Evolutionary conservation across 495 filamentous ascomycete species (phyloP).

Genomic region (Annulohypoxylon moriforme): DNA sequence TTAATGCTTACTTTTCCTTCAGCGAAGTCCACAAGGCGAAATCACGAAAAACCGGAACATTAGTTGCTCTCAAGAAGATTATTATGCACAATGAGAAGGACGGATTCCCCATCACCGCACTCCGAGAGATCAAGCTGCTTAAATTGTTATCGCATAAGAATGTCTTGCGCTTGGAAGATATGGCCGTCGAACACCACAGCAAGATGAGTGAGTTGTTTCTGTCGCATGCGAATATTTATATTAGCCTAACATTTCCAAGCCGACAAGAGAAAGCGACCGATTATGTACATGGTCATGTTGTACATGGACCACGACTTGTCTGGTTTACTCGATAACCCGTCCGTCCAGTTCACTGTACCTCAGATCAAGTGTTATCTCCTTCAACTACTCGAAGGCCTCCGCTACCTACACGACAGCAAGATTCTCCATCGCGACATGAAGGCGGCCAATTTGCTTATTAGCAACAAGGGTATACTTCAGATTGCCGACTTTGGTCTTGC

Average conservation of each 20-base stretch:
- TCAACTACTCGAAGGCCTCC: slow-evolving; percentile 88
- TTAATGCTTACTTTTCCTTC: slow-evolving; percentile 26
- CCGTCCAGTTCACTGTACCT: slow-evolving; percentile 82
- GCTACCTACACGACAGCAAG: slow-evolving; percentile 88
- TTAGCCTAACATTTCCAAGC: slow-evolving; percentile 50
- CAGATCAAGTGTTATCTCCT: slow-evolving; percentile 99
- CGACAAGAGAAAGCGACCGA: slow-evolving; percentile 83
- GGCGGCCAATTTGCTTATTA: slow-evolving; percentile 96
- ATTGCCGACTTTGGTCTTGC: slow-evolving; percentile 98
- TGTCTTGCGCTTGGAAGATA: slow-evolving; percentile 87
- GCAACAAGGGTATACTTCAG: slow-evolving; percentile 91
- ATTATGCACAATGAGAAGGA: slow-evolving; percentile 89
- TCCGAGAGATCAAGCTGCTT: slow-evolving; percentile 92
- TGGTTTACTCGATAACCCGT: slow-evolving; percentile 93
- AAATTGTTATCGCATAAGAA: slow-evolving; percentile 94
- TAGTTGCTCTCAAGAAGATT: slow-evolving; percentile 95
- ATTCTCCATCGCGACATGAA: slow-evolving; percentile 99
- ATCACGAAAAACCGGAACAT: slow-evolving; percentile 73
- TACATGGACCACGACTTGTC: slow-evolving; percentile 99
- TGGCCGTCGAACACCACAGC: slow-evolving; percentile 85
- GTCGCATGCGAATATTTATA: not conserved
- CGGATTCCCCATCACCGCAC: slow-evolving; percentile 82
- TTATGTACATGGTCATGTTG: slow-evolving; percentile 98
- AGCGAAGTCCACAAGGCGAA: slow-evolving; percentile 93
- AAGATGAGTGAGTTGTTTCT: slow-evolving; percentile 66